A percentile compares a stretch with the other conserved stretches of the same genome.
These are phyloP conservation scores for Podospora didyma DNA, from an alignment of 495 filamentous ascomycete species.

Conservation along the genomic window DNA sequence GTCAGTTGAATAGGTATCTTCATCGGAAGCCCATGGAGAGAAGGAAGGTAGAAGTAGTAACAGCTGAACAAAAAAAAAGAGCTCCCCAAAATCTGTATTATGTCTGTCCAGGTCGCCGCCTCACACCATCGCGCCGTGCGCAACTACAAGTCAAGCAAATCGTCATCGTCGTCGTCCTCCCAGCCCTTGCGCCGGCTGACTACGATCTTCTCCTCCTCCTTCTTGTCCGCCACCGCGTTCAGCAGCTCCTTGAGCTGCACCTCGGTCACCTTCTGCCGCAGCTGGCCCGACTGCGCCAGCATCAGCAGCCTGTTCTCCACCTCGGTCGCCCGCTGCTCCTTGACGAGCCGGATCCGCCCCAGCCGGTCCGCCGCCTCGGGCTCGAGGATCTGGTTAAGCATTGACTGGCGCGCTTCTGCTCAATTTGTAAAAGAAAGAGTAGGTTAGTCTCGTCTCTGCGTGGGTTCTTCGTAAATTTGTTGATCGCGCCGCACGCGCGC, in stretches of 20 bases:
- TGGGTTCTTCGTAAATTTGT: too few species aligned
- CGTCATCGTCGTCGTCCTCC: slow-evolving; percentile 83
- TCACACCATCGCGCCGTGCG: too few species aligned
- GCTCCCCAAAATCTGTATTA: too few species aligned
- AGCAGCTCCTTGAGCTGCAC: slow-evolving; percentile 89
- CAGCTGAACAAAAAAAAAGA: too few species aligned
- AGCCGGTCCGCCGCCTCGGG: slow-evolving; percentile 92
- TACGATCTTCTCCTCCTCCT: slow-evolving; percentile 74
- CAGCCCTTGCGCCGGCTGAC: slow-evolving; percentile 77
- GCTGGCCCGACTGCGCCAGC: slow-evolving; percentile 82
- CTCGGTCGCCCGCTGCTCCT: slow-evolving; percentile 83
- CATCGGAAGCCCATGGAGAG: too few species aligned
- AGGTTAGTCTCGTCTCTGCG: neutral
- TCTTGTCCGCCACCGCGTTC: slow-evolving; percentile 71
- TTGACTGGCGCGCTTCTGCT: slow-evolving; percentile 67
- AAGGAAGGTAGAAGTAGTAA: too few species aligned
- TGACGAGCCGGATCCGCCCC: slow-evolving; percentile 91
- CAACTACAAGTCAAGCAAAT: slow-evolving; percentile 59
- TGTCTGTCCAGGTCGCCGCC: too few species aligned
- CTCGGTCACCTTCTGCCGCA: slow-evolving; percentile 85
- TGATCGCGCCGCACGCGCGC: too few species aligned
- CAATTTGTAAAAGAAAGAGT: slow-evolving; percentile 1
- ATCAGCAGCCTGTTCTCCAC: slow-evolving; percentile 91
- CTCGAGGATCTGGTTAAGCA: slow-evolving; percentile 87
- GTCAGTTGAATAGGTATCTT: too few species aligned